Conservation (phyloP, 1,284 basidiomycete species). For the Leccinum subrobustum region DNA sequence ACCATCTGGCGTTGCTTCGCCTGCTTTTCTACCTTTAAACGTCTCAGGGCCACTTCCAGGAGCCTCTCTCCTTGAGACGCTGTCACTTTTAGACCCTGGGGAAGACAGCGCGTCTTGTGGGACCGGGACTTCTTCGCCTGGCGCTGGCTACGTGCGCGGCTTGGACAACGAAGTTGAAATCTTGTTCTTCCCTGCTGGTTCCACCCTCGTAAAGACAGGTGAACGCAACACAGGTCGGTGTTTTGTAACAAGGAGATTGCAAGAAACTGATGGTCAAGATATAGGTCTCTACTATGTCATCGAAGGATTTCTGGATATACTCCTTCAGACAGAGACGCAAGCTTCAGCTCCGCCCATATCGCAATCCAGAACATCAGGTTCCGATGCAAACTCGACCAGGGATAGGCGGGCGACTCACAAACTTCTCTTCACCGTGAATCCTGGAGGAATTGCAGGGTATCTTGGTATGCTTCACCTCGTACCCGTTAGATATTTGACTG, state of each 20-base stretch:
- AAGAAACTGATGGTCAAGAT: conserved; percentile 8
- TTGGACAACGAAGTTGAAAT: conserved; percentile 97
- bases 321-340: conserved; percentile 59
- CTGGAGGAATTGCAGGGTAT: conserved; percentile 98
- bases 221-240: conserved; percentile 78
- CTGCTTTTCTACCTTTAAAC: conserved; percentile 57
- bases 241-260: neutral
- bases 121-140: conserved; percentile 60
- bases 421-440: conserved; percentile 90
- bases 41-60: conserved; percentile 41
- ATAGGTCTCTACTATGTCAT: conserved; percentile 96
- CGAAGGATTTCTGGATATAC: conserved; percentile 94
- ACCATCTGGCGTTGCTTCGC: conserved; percentile 66
- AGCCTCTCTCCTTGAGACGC: conserved; percentile 80
- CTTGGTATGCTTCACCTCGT: conserved; percentile 54
- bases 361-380: conserved; percentile 21
- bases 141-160: conserved; percentile 65
- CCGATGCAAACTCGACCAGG: conserved; percentile 26
- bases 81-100: conserved; percentile 77
- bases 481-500: conserved; percentile 1
- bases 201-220: conserved; percentile 84
- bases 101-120: conserved; percentile 63
- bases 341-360: conserved; percentile 23
- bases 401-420: conserved; percentile 42
- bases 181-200: conserved; percentile 87